Percentiles rank a stretch among this genome's conserved stretches.
These are phyloP conservation scores for Dionaea muscipula DNA, from an alignment of 179 eudicot species.

Conservation along the genomic window DNA sequence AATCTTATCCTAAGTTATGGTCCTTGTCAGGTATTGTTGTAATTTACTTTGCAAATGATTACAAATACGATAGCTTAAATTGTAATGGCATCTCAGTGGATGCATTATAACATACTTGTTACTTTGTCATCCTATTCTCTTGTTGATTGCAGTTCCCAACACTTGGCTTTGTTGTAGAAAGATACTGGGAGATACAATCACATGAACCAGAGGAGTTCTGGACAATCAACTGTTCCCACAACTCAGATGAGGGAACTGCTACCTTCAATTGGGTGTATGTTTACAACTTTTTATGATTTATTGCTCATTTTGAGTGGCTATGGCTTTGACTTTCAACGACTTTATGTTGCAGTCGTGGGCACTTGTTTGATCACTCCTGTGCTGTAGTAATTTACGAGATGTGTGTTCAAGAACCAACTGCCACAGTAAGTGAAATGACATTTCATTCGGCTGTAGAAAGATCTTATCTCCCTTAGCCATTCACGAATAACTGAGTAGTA, in stretches of 20 bases:
- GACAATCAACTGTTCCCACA: conserved; percentile 84
- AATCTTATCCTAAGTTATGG: conserved; percentile 78
- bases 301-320: neutral
- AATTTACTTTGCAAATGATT: neutral
- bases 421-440: conserved; percentile 52
- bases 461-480: neutral
- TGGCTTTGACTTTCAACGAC: conserved; percentile 9
- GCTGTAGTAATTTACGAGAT: conserved; percentile 72
- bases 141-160: conserved; percentile 68
- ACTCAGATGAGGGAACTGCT: conserved; percentile 63
- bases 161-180: conserved; percentile 87
- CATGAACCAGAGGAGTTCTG: conserved; percentile 96
- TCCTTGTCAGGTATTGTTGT: conserved; percentile 81
- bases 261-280: conserved; percentile 76
- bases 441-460: neutral
- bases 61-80: too few relatives aligned
- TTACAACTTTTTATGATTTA: conserved; percentile 7
- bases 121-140: neutral
- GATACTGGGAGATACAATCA: conserved; percentile 89
- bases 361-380: conserved; percentile 79
- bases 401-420: conserved; percentile 82
- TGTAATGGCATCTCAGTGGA: too few relatives aligned
- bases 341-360: conserved; percentile 62
- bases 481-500: neutral
- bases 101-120: neutral